Evolutionary conservation across 2,329 filamentous ascomycete species (phyloP), one percentile per base, ranked within the genome.

Genomic region (Trichophyton mentagrophytes): DNA sequence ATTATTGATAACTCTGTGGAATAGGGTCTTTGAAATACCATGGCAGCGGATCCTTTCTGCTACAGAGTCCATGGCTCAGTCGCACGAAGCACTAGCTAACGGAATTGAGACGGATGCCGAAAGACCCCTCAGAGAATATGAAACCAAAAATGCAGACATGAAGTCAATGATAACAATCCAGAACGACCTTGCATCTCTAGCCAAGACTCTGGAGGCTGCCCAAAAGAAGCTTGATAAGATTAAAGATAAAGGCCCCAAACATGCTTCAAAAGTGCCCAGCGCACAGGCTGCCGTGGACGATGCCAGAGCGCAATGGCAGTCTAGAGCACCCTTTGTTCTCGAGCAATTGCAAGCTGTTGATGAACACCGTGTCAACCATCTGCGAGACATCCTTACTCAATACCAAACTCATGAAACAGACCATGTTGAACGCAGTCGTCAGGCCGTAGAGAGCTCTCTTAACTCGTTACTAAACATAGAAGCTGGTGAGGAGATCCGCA

Each of bases 361-460:
- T 70, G 93, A 99, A 76, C 86, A 83, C 67, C 85, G 93, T 61
- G 79, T 95, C 66, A 96, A 96, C 72, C 87, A 95, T 69, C 79
- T 99, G 62, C 87, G 92, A 64, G 92, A 97, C 73, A 83, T 89
- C 46, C 81, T 99, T 63, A 97, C 93, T 0, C 91, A 96, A 69
- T 88, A 92, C 67, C 86, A 95, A 73, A 99, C 93, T 0, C 87
- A 95, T 70, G 92, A 97, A 72, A 83, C 89, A 30, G 93, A 99
- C 70, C 85, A 89, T 66, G 85, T 92, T 15, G 88, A 95, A 72
- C 83, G 87, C 61, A 85, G 82, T 63, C 84, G 89, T 64, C 78
- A 84, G 62, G 84, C 86, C 11, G 85, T 90, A 27, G 90, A 93
- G 71, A 85, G 86, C 63, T 89, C 89, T 27, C 77, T 99, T 61